Evolutionary conservation across 495 filamentous ascomycete species (phyloP), one percentile per base, ranked within the genome.

Genomic region (Annulohypoxylon moriforme): DNA sequence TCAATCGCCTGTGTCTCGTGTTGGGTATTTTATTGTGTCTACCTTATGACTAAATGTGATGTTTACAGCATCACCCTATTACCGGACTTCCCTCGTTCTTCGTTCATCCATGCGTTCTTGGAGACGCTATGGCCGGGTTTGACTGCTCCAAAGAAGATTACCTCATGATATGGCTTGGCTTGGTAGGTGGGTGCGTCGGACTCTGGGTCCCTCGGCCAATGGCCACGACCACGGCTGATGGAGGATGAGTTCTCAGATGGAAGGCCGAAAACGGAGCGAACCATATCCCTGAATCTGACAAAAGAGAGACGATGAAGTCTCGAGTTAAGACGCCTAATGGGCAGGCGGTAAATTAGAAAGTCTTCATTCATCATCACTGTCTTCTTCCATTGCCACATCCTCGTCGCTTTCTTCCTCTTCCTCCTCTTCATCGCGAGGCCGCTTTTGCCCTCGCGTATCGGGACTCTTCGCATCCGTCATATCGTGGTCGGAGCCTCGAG

Each of bases 81-180:
- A 91, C 88, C 63, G 90, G 89, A 62, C 74, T 89, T 52, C 93
- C 93, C 50, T 84, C 87, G 53, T 94, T 92, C 75, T 96, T 94
- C 81, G 82, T 96, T 72, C 93, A 97, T 80, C 93, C 93, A 22
- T 97, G 93, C 83, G 87, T 92, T 76, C 90, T 93, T n/a, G 90
- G 89, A 61, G 91, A 93, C 68, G 91, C 90, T 53, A 91, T 97
- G 88, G 83, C 80, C 36, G 78, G 74, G 18, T 84, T 86, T 70
- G 77, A 84, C 56, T 84, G 87, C 68, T 82, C 82, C 42, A 85
- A 88, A 33, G 82, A 88, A 75, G 82, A 86, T 58, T 97, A 96
- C 82, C 85, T 97, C 73, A 86, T 90, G 80, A 81, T 92, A 40
- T 97, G 93, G 93, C 81, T 96, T 53, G 92, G 93, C 31, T 76